Conservation (phyloP, 306 rosid genomes). For the Lotus japonicus region DNA sequence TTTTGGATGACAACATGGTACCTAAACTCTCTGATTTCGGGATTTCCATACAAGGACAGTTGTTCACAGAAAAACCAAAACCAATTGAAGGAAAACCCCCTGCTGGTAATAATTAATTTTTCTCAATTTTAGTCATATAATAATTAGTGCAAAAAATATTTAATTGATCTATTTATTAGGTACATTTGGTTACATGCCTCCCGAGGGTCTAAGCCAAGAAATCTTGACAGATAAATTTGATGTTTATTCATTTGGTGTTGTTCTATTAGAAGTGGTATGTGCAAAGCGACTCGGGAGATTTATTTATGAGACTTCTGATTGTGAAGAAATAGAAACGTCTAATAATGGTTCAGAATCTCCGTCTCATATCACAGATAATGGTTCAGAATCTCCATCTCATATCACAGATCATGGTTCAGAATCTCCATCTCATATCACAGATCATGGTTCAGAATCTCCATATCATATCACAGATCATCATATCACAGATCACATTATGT, state of each 20-base stretch:
- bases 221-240: not conserved
- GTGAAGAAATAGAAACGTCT: no score
- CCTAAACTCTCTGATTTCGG: not conserved
- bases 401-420: no score
- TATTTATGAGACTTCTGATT: not conserved
- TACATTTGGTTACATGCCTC: not conserved
- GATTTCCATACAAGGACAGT: not conserved
- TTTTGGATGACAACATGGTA: not conserved
- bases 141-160: not conserved
- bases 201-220: not conserved
- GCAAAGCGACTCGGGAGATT: no score
- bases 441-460: no score
- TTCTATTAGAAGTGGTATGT: not conserved
- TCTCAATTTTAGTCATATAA: no score
- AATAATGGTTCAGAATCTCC: no score
- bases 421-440: no score
- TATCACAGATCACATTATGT: no score
- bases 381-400: no score
- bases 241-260: not conserved
- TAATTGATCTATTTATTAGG: not conserved
- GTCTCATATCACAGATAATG: no score
- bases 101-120: not conserved
- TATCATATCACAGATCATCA: no score
- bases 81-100: not conserved
- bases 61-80: not conserved